A percentile compares a stretch with the other conserved stretches of the same genome.
These are phyloP conservation scores for Funneliformis geosporum DNA, from an alignment of 192 early-diverging fungal genomes.

Conservation along the genomic window DNA sequence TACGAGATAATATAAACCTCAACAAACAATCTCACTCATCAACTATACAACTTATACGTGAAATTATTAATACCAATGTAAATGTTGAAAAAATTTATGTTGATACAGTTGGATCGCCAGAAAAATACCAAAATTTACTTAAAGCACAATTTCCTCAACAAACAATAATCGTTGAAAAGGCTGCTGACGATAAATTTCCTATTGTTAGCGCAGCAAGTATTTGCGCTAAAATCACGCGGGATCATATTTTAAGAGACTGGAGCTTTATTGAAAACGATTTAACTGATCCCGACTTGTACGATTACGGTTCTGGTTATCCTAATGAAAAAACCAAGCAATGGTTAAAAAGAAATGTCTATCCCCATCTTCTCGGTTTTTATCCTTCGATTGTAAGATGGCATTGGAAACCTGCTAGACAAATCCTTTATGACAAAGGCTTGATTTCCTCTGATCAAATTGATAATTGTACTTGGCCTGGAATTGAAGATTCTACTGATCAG, in stretches of 20 bases:
- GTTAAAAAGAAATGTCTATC: neutral
- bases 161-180: constrained; percentile 85
- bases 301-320: constrained; percentile 92
- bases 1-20: constrained; percentile 83
- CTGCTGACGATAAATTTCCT: constrained; percentile 91
- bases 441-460: neutral
- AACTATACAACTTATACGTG: constrained; percentile 81
- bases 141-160: constrained; percentile 73
- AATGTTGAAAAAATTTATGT: constrained; percentile 80
- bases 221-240: constrained; percentile 90
- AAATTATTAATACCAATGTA: constrained; percentile 62
- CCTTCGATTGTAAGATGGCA: neutral
- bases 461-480: neutral
- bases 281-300: constrained; percentile 46
- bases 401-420: neutral
- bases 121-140: constrained; percentile 82
- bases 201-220: constrained; percentile 96
- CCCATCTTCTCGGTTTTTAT: neutral
- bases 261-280: constrained; percentile 61
- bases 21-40: constrained; percentile 93
- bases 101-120: constrained; percentile 94
- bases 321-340: neutral
- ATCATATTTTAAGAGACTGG: constrained; percentile 67
- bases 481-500: neutral
- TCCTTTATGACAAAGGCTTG: neutral